Conservation (phyloP, 768 basidiomycete genomes). For the Lyophyllum decastes region DNA sequence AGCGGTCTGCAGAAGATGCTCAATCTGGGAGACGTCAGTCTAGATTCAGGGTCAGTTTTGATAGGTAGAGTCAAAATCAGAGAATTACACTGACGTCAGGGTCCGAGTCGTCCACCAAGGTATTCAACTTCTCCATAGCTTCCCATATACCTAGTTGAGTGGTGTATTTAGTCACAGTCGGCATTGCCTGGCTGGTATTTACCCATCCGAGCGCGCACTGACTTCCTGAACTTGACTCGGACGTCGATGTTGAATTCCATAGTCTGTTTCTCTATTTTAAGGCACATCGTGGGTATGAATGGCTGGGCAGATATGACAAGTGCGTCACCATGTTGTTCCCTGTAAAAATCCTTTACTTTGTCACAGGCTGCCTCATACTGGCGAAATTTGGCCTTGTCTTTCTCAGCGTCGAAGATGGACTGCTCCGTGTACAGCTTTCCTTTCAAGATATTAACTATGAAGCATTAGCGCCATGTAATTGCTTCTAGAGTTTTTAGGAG, state of each 20-base stretch:
- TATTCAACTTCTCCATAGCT: slow-evolving; percentile 85
- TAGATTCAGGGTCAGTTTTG: slow-evolving; percentile 24
- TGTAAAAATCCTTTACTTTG: slow-evolving; percentile 17
- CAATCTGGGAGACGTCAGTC: slow-evolving; percentile 83
- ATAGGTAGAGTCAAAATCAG: neutral
- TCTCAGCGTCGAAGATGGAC: slow-evolving; percentile 46
- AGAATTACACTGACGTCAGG: slow-evolving; percentile 63
- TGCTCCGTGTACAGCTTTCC: slow-evolving; percentile 45
- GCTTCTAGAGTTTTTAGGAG: neutral
- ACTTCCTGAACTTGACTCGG: slow-evolving; percentile 8
- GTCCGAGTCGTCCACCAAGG: slow-evolving; percentile 87
- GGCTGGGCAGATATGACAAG: neutral
- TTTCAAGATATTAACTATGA: slow-evolving; percentile 58
- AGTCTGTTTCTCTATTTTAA: slow-evolving; percentile 71
- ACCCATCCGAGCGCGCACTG: slow-evolving; percentile 7
- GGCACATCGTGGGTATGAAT: neutral
- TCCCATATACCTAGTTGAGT: slow-evolving; percentile 59
- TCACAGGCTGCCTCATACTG: slow-evolving; percentile 37
- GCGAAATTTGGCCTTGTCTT: slow-evolving; percentile 61
- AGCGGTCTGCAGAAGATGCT: slow-evolving; percentile 87
- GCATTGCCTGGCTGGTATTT: neutral
- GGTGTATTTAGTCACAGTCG: neutral
- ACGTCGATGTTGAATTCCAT: slow-evolving; percentile 19
- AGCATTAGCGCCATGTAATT: neutral
- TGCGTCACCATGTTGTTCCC: slow-evolving; percentile 14